These are phyloP conservation scores for Pseudonitzschia delicatissima DNA, from an alignment of 108 stramenopile genomes.

Conservation along the genomic window DNA sequence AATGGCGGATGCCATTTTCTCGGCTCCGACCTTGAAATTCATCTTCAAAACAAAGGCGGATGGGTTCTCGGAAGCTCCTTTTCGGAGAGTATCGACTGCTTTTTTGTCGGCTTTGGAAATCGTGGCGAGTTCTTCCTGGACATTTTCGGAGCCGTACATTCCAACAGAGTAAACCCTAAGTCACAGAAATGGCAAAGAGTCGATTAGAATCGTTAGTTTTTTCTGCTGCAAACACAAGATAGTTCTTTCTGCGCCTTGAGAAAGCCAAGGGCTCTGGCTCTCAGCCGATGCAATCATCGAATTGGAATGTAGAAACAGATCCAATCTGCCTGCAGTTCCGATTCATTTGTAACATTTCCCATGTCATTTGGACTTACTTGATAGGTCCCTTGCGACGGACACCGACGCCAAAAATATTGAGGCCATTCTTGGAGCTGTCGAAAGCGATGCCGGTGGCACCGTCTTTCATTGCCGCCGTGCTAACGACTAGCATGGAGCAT, in stretches of 20 bases:
- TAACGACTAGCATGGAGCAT: conserved; percentile 1
- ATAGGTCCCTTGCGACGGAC: conserved; percentile 82
- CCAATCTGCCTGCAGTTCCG: not conserved
- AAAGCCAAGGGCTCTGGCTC: not conserved
- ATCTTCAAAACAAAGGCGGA: conserved; percentile 66
- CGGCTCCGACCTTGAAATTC: conserved; percentile 85
- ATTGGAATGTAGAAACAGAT: not conserved
- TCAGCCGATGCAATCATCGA: not conserved
- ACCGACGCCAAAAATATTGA: conserved; percentile 67
- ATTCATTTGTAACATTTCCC: too few species aligned
- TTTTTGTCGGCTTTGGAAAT: conserved; percentile 46
- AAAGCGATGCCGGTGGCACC: conserved; percentile 70
- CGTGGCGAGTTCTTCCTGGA: conserved; percentile 40
- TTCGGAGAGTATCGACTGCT: conserved; percentile 51
- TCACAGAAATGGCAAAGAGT: too few species aligned
- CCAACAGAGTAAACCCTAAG: conserved; percentile 81
- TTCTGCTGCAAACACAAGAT: conserved; percentile 5
- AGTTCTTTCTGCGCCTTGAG: not conserved
- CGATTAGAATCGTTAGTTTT: too few species aligned
- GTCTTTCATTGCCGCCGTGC: conserved; percentile 45
- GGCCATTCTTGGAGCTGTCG: conserved; percentile 33
- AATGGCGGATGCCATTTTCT: conserved; percentile 84
- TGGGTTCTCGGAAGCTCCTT: conserved; percentile 41
- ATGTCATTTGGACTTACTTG: too few species aligned
- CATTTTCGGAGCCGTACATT: conserved; percentile 56